phyloP scores from a whole-genome alignment of 2,329 filamentous ascomycete species.

The Aotearoamyces nothofagi region DNA sequence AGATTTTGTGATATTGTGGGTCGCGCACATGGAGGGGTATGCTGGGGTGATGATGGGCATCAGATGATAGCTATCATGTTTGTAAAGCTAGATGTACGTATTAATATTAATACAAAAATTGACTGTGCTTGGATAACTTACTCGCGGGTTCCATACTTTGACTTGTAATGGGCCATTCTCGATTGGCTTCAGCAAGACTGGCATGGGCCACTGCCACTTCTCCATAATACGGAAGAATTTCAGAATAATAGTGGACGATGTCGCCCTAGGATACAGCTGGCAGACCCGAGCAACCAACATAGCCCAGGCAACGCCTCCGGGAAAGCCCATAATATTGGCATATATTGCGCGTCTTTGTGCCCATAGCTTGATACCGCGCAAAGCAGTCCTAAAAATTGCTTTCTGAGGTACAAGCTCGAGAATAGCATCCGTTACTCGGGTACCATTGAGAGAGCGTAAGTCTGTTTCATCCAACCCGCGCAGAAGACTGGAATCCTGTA shows the following conservation, averaged over 20 bases:
- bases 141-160: constrained; percentile 88
- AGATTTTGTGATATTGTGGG: constrained; percentile 81
- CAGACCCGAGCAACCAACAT: constrained; percentile 95
- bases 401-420: constrained; percentile 76
- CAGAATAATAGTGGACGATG: constrained; percentile 71
- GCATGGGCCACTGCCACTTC: constrained; percentile 86
- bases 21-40: constrained; percentile 95
- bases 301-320: constrained; percentile 93
- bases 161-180: constrained; percentile 70
- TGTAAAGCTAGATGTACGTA: constrained; percentile 10
- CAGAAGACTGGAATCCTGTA: constrained; percentile 73
- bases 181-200: constrained; percentile 79
- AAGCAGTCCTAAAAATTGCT: constrained; percentile 75
- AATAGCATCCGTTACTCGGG: constrained; percentile 87
- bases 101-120: constrained; percentile 13
- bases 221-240: constrained; percentile 92
- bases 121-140: too few relatives aligned
- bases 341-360: constrained; percentile 86
- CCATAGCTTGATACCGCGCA: constrained; percentile 93
- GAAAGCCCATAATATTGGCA: constrained; percentile 91
- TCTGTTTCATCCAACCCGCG: constrained; percentile 78
- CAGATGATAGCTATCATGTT: constrained; percentile 60
- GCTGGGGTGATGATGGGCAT: constrained; percentile 99
- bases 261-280: constrained; percentile 88
- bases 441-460: constrained; percentile 82